Base-by-base conservation (phyloP, 129 eudicot genomes). In the Helichrysum umbraculigerum region DNA sequence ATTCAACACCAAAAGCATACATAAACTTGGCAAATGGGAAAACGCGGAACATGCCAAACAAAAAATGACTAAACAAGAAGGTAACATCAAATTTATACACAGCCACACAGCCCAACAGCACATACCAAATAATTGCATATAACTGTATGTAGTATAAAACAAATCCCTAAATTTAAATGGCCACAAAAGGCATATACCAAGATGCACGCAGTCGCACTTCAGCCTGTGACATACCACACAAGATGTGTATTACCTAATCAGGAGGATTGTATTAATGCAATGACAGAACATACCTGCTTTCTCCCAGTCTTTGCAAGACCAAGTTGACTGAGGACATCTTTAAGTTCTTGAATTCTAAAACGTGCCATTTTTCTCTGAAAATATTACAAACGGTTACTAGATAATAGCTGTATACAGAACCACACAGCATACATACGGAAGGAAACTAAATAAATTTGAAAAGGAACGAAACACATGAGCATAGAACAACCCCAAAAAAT, bases 331-430 rank as follows among this genome's bases (percentile, higher is more conserved):
- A 88, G 89, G 14, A 88, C 83, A 71, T 85, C 87, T 78, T 83
- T 88, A n/a, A 88, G 87, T 71, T 88, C 92, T 75, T 75, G 79
- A 42, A 85, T 22, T 68, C 89, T 84, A 76, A 88, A 85, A 42
- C 76, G 66, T 8, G 71, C 81, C 80, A 88, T 68, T 73, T 81
- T 85, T 41, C 71, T 56, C 89, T 88, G 61, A 54, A 70, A 67
- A 41, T 66, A 29, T 71, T 29, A 75, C 62, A 50, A 56, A 37
- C 4, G 16, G 60, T 37, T 54, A 52, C 63, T 50, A 42, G 33
- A 19, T 64, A 21, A 71, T 56, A 17, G 10, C 20, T 30, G 67
- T 8, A 66, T 70, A 71, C 37, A 61, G n/a, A n/a, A n/a, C 22
- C 70, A 71, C 63, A 72, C 47, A 39, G 29, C 17, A 33, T 32